A percentile compares a stretch with the other conserved stretches of the same genome.
Conservation (phyloP, 768 basidiomycete species). For the Mycena leptocephala region DNA sequence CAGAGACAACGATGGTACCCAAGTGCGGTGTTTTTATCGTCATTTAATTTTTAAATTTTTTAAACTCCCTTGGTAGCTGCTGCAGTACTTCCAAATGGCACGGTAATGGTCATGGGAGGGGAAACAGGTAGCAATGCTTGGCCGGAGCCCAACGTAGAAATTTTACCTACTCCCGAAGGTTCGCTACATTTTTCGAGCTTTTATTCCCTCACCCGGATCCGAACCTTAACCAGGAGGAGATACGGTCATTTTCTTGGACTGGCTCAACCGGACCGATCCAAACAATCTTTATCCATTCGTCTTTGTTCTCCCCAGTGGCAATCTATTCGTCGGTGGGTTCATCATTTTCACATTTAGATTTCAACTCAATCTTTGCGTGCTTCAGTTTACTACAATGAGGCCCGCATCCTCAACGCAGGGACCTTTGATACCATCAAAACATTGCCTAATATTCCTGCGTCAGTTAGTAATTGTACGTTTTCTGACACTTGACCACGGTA, state of each 20-base stretch:
- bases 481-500: neutral
- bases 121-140: slow-evolving; percentile 80
- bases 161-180: slow-evolving; percentile 77
- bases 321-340: slow-evolving; percentile 77
- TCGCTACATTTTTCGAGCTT: too few species aligned
- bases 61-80: slow-evolving; percentile 61
- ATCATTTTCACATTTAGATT: neutral
- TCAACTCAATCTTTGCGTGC: neutral
- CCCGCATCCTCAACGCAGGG: slow-evolving; percentile 78
- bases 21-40: slow-evolving; percentile 52
- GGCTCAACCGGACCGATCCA: slow-evolving; percentile 81
- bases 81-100: slow-evolving; percentile 81
- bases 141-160: slow-evolving; percentile 79
- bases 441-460: slow-evolving; percentile 83
- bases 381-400: slow-evolving; percentile 86
- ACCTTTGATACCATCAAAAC: slow-evolving; percentile 74
- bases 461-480: slow-evolving; percentile 74
- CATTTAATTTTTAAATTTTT: neutral
- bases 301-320: slow-evolving; percentile 77
- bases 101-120: slow-evolving; percentile 69
- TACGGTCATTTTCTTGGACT: slow-evolving; percentile 75
- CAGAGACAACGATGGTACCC: slow-evolving; percentile 57
- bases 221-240: too few species aligned
- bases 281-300: slow-evolving; percentile 89
- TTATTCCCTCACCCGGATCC: too few species aligned